Evolutionary conservation across 1,284 basidiomycete genomes (phyloP).

Genomic region (Cystobasidium slooffiae): DNA sequence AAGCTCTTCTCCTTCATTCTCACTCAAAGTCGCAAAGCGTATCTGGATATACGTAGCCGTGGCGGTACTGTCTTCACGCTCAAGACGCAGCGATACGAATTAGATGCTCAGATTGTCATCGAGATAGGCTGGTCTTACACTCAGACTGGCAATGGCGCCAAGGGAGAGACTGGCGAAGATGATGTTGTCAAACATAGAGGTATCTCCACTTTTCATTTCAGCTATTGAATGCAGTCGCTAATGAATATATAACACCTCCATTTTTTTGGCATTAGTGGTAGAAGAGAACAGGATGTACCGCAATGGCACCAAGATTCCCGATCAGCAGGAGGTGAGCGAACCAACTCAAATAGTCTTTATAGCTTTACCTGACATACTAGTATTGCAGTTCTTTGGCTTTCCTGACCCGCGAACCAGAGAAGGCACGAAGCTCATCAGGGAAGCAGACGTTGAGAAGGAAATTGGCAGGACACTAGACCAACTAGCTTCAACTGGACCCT

Average conservation of each 20-base stretch:
- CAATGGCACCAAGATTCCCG: slow-evolving; percentile 17
- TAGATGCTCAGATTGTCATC: slow-evolving; percentile 19
- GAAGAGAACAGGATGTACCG: slow-evolving; percentile 18
- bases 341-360: background rate
- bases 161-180: background rate
- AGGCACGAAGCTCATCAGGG: slow-evolving; percentile 4
- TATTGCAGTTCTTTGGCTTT: slow-evolving; percentile 26
- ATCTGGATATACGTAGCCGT: background rate
- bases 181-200: slow-evolving; percentile 21
- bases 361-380: slow-evolving; percentile 12
- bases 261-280: background rate
- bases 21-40: slow-evolving; percentile 28
- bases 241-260: background rate
- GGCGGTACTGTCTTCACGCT: slow-evolving; percentile 25
- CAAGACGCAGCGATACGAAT: slow-evolving; percentile 34
- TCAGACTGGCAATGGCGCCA: background rate
- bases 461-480: background rate
- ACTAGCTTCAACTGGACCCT: slow-evolving; percentile 11
- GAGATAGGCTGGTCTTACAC: slow-evolving; percentile 35
- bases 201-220: background rate
- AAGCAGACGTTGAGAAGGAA: slow-evolving; percentile 8
- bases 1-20: slow-evolving; percentile 28
- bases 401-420: slow-evolving; percentile 8
- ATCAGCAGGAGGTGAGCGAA: slow-evolving; percentile 26
- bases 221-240: too few relatives aligned